Evolutionary conservation across 2,329 filamentous ascomycete genomes (phyloP), one percentile per base, ranked within the genome.

Genomic region (Talaromyces sp.): DNA sequence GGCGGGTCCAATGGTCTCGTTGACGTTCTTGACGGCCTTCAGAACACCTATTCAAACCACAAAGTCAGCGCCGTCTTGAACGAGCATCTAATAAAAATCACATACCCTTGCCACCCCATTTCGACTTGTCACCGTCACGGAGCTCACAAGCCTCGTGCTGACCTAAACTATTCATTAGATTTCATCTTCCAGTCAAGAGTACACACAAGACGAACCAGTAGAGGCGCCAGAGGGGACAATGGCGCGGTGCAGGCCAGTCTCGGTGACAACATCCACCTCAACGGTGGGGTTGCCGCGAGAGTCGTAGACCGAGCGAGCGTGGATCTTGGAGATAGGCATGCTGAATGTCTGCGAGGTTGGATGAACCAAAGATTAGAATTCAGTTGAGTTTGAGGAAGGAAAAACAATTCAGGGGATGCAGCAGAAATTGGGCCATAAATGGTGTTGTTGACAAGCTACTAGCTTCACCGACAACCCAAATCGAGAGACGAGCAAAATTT

Each of bases 261-360:
- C 91, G 71, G 93, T 97, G 81, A 96, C 89, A 71, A 97, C 87
- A 78, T 97, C 93, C 73, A 98, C 93, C 86, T 98, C 93, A 75
- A 97, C 93, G 77, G 95, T 99, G 74, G 95, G 95, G 88, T 99
- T 99, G 78, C 86, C 86, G 70, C 95, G 93, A 79, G 95, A 98
- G 86, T 99, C 95, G 87, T 93, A 99, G 84, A 99, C 92, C 75
- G 89, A 93, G 77, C 95, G 90, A 75, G 90, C 90, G 86, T 93
- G 89, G 77, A 95, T 86, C 85, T 93, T 93, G 79, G 87, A 87
- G 80, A 95, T 91, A 74, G 90, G 83, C 95, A 99, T 99, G 69
- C 76, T 62, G 54, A 41, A 35, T 56, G 13, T 26, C 24, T 41
- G 58, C 43, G 35, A 56, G 49, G 51, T 55, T 60, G 52, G 51